Evolutionary conservation across 345 rosid genomes (phyloP), one percentile per base, ranked within the genome.

Genomic region (Isatis tinctoria): DNA sequence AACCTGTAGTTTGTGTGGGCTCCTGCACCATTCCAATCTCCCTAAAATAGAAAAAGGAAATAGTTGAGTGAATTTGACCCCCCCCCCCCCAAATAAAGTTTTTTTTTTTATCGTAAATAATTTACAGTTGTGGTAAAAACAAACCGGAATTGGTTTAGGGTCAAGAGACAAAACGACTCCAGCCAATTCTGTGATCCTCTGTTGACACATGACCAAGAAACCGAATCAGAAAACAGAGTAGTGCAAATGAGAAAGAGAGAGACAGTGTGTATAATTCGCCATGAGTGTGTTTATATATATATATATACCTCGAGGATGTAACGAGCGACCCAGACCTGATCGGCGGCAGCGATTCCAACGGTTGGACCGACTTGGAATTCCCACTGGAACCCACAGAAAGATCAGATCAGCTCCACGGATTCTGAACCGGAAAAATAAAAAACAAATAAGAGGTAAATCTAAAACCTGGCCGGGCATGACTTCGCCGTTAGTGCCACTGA

Each of bases 11-110:
- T 92, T 1, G 95, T 87, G 83, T 92, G 98, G 36, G 98, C 95
- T n/a, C 96, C 96, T 12, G 98, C 98, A 7, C 98, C 96, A 54
- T 92, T 92, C 98, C 98, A 92, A 28, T 92, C 95, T 37, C 98
- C 98, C 92, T 86, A 58, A 22, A 16, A 3, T 22, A 10, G 30
- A 16, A 1, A 11, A 14, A 24, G 1, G 0, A 33, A 36, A 41
- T n/a, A 4, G 6, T 0, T 56, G 16, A 58, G 20, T 70, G 16
- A 65, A 10, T n/a, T 1, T 70, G 20, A 70, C 24, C 6, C 3
- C 6, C 3, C 3, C 63, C 24, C 6, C 3, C 6, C 3, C 3
- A 12, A 36, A 9, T 52, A 52, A 17, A 57, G 44, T 1, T 8
- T 33, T 0, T 28, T 20, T 9, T 32, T 0, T 6, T 10, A 4